Evolutionary conservation across 2,329 filamentous ascomycete genomes (phyloP).

Genomic region (Huntiella decipiens): DNA sequence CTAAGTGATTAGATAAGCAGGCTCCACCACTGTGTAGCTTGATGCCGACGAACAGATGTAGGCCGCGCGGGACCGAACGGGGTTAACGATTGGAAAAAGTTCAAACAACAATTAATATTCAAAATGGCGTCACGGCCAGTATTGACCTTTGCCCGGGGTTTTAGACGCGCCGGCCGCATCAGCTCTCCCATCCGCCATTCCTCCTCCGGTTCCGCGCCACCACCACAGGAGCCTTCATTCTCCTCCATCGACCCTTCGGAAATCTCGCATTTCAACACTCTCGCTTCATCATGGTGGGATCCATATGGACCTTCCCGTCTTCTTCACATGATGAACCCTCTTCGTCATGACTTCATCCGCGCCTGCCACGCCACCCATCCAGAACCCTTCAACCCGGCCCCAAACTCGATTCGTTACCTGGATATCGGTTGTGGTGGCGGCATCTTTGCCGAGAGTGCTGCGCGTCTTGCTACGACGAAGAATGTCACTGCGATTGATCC

Average conservation of each 20-base stretch:
- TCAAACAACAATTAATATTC: no score
- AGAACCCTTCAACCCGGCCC: conserved; percentile 19
- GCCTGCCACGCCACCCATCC: conserved; percentile 42
- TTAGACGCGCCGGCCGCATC: not conserved
- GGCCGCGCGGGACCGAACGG: no score
- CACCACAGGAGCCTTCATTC: conserved; percentile 15
- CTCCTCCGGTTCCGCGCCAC: conserved; percentile 6
- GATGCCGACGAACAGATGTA: no score
- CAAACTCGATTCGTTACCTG: conserved; percentile 45
- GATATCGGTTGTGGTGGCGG: conserved; percentile 92
- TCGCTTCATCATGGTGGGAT: conserved; percentile 95
- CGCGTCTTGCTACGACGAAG: conserved; percentile 42
- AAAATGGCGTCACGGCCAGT: no score
- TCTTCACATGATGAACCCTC: conserved; percentile 93
- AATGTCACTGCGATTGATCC: conserved; percentile 64
- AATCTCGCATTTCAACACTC: conserved; percentile 82
- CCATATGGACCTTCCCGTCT: conserved; percentile 79
- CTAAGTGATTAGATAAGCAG: no score
- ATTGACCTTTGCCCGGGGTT: not conserved
- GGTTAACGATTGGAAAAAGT: no score
- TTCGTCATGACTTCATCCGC: conserved; percentile 81
- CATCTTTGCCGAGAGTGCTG: conserved; percentile 82
- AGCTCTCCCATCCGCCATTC: conserved; percentile 6
- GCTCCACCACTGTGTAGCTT: no score
- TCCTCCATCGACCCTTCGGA: conserved; percentile 75